Evolutionary conservation across 176 grass and related monocot genomes (phyloP), one percentile per base, ranked within the genome.

Genomic region (Musa schizocarpa): DNA sequence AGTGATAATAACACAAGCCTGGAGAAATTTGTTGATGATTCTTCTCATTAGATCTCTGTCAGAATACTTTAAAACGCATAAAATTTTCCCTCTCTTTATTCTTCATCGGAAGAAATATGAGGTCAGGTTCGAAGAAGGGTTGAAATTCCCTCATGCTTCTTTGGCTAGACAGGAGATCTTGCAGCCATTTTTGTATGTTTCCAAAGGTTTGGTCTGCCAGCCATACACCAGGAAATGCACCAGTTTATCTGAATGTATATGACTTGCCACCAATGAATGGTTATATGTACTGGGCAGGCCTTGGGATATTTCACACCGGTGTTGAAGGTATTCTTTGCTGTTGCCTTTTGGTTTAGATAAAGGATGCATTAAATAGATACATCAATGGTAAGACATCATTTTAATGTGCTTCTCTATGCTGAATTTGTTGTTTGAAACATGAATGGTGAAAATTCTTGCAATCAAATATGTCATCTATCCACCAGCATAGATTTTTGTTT

Each of bases 251-350:
- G 61, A 98, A 98, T 25, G 94, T 98, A 50, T 98, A 93, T 63
- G 94, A 98, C 81, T 85, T 98, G 86, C 93, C 94, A 27, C 86
- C 88, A 66, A 86, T 98, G 80, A 98, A 98, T 84, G 90, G 94
- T 49, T 98, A 93, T 71, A 81, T 98, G 77, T 89, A 88, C 79
- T 98, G 94, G 94, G 90, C 94, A 58, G 94, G 94, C 78, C 82
- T 98, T 82, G 94, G 94, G 81, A 88, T 98, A 73, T 98, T 91
- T 87, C 94, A 98, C 80, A 93, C 94, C 3, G 94, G 94, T 72
- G 84, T 98, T 71, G 94, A 98, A 98, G 94, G 94, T 98, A 80
- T 54, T 70, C 73, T 50, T 82, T 75, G 78, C 75, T 78, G 65
- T 23, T 73, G 24, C 68, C 8, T 82, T 3, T 57, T 24, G 52